Evolutionary conservation across 2,329 filamentous ascomycete species (phyloP), one percentile per base, ranked within the genome.

Genomic region (Lachnum nothofagi): DNA sequence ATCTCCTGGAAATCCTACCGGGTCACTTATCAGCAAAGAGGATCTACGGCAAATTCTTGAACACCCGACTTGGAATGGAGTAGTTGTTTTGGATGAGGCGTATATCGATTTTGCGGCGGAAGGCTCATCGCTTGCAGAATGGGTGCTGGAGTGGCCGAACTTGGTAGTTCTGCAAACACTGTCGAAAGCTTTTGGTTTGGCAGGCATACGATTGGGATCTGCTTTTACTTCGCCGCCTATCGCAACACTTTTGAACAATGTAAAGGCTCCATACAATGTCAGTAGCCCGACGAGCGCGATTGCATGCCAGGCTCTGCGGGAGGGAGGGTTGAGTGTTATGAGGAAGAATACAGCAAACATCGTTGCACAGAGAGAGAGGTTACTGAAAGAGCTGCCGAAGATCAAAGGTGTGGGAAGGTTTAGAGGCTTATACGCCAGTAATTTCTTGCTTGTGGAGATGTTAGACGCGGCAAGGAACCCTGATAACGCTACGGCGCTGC

Each of bases 251-350:
- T 76, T 98, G 47, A 98, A 98, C 72, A 90, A 78, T 65, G 76
- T 98, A 63, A 97, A 97, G 71, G 91, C 93, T 0, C 93, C 93
- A 0, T 98, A 98, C 73, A 97, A 96, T 70, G 84, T 98, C 61
- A 86, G 89, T 3, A 91, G 84, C 60, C 89, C 89, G 0, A 96
- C 91, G 1, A 90, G 85, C 60, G 82, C 85, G 29, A 76, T 98
- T 16, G 93, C 91, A 1, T 78, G 75, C 31, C 80, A 84, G 19
- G 91, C 88, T 3, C 72, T 97, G 33, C 75, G 79, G 1, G 70
- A 75, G 0, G 68, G 74, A 16, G 91, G 91, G 23, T 68, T 97
- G 38, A 70, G 74, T 0, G 76, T 85, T 12, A 95, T 96, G 91
- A 73, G 74, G 33, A 68, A 60, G 24, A 86, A 95, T 68, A 77